phyloP scores from a whole-genome alignment of 352 stramenopile species.

The Thalassiosira hispida region DNA sequence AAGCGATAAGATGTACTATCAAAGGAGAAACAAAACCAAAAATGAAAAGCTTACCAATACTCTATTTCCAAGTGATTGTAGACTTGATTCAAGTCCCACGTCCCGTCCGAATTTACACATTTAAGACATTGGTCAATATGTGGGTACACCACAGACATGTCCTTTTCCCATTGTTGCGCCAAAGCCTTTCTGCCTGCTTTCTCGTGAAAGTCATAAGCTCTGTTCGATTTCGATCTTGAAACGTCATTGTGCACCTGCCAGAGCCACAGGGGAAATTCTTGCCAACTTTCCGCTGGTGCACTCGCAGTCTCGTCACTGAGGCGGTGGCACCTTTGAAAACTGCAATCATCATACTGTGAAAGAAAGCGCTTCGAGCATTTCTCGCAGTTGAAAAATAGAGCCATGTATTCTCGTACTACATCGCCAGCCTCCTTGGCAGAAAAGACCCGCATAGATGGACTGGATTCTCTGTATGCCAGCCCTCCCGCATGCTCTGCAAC shows the following conservation, averaged over 20 bases:
- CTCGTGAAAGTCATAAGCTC: conserved; percentile 31
- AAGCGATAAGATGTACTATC: no score
- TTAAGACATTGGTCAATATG: conserved; percentile 60
- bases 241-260: conserved; percentile 75
- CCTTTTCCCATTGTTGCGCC: conserved; percentile 39
- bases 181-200: conserved; percentile 33
- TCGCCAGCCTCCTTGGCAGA: conserved; percentile 62
- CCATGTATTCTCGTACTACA: conserved; percentile 74
- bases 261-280: conserved; percentile 71
- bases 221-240: conserved; percentile 52
- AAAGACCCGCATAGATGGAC: conserved; percentile 56
- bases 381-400: conserved; percentile 76
- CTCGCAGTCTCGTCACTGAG: conserved; percentile 45
- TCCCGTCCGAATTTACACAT: conserved; percentile 68
- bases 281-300: conserved; percentile 64
- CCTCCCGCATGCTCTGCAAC: conserved; percentile 75
- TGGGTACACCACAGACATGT: conserved; percentile 63
- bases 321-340: conserved; percentile 67
- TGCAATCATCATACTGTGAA: conserved; percentile 71
- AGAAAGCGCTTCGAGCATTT: conserved; percentile 73
- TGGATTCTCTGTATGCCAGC: conserved; percentile 52
- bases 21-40: no score
- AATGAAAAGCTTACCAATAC: conserved; percentile 64
- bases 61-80: conserved; percentile 74
- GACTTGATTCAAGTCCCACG: conserved; percentile 70